A percentile compares a stretch with the other conserved stretches of the same genome.
phyloP scores from a whole-genome alignment of 164 flowering plant genomes.

The Aristolochia fimbriata region DNA sequence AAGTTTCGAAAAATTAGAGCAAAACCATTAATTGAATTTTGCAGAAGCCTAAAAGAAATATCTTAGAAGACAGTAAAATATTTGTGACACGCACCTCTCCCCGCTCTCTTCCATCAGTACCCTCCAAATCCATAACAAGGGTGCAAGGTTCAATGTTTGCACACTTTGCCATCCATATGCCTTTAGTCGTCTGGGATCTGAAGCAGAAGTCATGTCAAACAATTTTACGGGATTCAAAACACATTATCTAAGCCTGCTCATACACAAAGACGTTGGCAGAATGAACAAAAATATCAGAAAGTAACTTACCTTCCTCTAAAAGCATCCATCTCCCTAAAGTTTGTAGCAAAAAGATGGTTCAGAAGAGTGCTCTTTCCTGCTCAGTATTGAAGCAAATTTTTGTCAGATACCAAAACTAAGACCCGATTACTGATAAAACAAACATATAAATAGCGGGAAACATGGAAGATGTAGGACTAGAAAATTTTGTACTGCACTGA shows the following conservation, averaged over 20 bases:
- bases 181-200: conserved; percentile 96
- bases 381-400: neutral
- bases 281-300: neutral
- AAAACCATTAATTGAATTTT: neutral
- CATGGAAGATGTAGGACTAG: neutral
- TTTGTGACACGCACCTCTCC: conserved; percentile 62
- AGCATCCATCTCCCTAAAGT: conserved; percentile 96
- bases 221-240: neutral
- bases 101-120: conserved; percentile 96
- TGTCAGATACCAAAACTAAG: neutral
- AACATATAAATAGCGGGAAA: neutral
- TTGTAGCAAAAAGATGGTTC: conserved; percentile 74
- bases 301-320: conserved; percentile 70
- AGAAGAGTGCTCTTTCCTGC: conserved; percentile 92
- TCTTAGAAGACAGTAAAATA: neutral
- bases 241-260: neutral
- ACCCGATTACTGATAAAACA: neutral
- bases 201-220: conserved; percentile 1
- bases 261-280: neutral
- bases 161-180: conserved; percentile 90
- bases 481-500: neutral
- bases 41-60: neutral
- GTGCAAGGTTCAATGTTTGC: conserved; percentile 85
- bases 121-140: conserved; percentile 95
- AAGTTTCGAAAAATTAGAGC: neutral